A percentile compares a stretch with the other conserved stretches of the same genome.
These are phyloP conservation scores for Fusarium sp. DNA, from an alignment of 2,329 filamentous ascomycete species.

Conservation along the genomic window DNA sequence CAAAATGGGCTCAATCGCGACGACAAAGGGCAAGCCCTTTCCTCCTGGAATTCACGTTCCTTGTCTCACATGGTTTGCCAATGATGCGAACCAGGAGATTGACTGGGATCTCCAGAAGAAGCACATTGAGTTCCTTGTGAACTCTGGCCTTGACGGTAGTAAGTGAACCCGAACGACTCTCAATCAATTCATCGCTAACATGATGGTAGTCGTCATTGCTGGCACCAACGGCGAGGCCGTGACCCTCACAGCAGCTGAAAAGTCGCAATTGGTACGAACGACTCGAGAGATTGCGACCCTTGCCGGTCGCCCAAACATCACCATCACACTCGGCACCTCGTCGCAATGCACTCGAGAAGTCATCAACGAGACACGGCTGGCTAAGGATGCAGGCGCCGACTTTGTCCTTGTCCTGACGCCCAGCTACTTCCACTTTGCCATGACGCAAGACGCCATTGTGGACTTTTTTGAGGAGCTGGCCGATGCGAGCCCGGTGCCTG, in stretches of 20 bases:
- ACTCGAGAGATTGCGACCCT: slow-evolving; percentile 71
- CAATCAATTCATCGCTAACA: slow-evolving; percentile 17
- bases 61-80: slow-evolving; percentile 65
- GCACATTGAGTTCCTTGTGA: slow-evolving; percentile 66
- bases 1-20: slow-evolving; percentile 46
- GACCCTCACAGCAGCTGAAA: slow-evolving; percentile 73
- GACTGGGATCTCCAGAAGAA: slow-evolving; percentile 66
- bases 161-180: background rate
- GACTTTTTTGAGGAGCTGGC: slow-evolving; percentile 73
- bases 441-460: slow-evolving; percentile 69
- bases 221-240: slow-evolving; percentile 82
- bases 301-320: slow-evolving; percentile 66
- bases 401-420: slow-evolving; percentile 76
- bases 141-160: slow-evolving; percentile 64
- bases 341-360: slow-evolving; percentile 75
- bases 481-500: slow-evolving; percentile 68
- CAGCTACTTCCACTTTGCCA: slow-evolving; percentile 77
- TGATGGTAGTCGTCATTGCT: slow-evolving; percentile 68
- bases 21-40: slow-evolving; percentile 48
- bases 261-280: slow-evolving; percentile 68
- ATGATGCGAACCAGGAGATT: slow-evolving; percentile 61
- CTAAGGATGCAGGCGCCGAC: slow-evolving; percentile 72
- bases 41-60: slow-evolving; percentile 68
- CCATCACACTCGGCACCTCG: slow-evolving; percentile 75
- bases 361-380: slow-evolving; percentile 72